A percentile compares a stretch with the other conserved stretches of the same genome.
These are phyloP conservation scores for Astragalus membranaceus DNA, from an alignment of 306 rosid genomes.

Conservation along the genomic window DNA sequence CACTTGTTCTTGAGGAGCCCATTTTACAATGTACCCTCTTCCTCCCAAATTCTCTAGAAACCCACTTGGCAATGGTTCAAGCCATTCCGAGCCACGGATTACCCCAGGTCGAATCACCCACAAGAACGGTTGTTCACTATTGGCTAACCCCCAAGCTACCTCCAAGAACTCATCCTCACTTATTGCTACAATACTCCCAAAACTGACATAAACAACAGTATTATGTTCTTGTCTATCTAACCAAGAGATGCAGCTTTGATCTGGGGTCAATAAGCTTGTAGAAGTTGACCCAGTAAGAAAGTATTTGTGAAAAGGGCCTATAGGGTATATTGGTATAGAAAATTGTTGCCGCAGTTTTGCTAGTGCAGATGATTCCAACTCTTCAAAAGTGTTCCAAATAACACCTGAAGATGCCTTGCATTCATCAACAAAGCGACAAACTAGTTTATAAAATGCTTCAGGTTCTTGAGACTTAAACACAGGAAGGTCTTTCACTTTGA, in stretches of 20 bases:
- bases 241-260: constrained; percentile 44
- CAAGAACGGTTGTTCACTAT: constrained; percentile 48
- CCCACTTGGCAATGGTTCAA: constrained; percentile 40
- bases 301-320: constrained; percentile 62
- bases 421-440: constrained; percentile 12
- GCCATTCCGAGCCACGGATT: constrained; percentile 41
- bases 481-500: constrained; percentile 56
- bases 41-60: constrained; percentile 37
- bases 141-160: constrained; percentile 59
- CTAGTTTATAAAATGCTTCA: constrained; percentile 8
- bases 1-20: constrained; percentile 72
- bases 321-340: constrained; percentile 42
- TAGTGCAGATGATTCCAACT: constrained; percentile 41
- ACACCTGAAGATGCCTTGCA: constrained; percentile 44
- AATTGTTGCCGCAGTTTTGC: constrained; percentile 11
- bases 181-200: constrained; percentile 45
- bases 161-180: constrained; percentile 36
- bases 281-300: constrained; percentile 15
- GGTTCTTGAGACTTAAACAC: neutral
- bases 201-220: constrained; percentile 58
- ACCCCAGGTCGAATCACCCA: constrained; percentile 62
- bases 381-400: constrained; percentile 52
- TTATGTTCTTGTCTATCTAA: constrained; percentile 30
- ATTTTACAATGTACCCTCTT: constrained; percentile 47
- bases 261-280: constrained; percentile 37